A percentile compares a stretch with the other conserved stretches of the same genome.
Evolutionary conservation across 495 filamentous ascomycete species (phyloP).

Genomic region (Collariella sp.): DNA sequence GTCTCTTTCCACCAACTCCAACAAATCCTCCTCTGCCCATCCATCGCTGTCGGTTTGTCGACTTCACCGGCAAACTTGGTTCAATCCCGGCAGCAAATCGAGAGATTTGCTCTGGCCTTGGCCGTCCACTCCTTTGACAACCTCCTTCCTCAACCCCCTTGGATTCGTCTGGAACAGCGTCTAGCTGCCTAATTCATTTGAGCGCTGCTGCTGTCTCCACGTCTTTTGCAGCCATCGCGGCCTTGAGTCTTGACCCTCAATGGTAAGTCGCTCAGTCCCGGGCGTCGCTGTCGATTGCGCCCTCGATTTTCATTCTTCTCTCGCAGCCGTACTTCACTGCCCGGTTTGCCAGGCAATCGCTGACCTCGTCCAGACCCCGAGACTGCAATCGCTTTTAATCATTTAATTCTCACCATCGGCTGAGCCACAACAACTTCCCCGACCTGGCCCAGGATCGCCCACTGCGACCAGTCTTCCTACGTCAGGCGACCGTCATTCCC

Average conservation of each 20-base stretch:
- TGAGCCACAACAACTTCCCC: constrained; percentile 4
- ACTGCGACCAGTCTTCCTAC: not conserved
- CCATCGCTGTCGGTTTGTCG: constrained; percentile 17
- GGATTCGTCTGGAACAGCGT: constrained; percentile 23
- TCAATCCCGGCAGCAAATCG: constrained; percentile 43
- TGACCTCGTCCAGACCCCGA: constrained; percentile 12
- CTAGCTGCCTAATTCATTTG: constrained; percentile 15
- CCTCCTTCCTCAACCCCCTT: constrained; percentile 15
- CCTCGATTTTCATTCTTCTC: not conserved
- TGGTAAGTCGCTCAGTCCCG: constrained; percentile 11
- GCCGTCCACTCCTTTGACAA: constrained; percentile 46
- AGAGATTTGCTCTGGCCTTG: constrained; percentile 44
- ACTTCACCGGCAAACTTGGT: constrained; percentile 29
- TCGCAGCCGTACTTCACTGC: not conserved
- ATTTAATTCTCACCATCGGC: constrained; percentile 17
- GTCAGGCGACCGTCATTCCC: constrained; percentile 2
- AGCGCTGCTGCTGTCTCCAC: constrained; percentile 13
- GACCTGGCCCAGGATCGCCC: constrained; percentile 3
- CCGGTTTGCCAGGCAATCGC: constrained; percentile 5
- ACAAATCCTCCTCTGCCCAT: constrained; percentile 14
- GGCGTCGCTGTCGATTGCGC: too few relatives aligned
- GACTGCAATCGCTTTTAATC: constrained; percentile 25
- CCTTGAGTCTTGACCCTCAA: constrained; percentile 7
- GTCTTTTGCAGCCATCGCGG: constrained; percentile 14
- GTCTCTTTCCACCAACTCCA: constrained; percentile 13